Evolutionary conservation across 2,329 filamentous ascomycete species (phyloP), one percentile per base, ranked within the genome.

Genomic region (Phaeosphaeriaceae sp.): DNA sequence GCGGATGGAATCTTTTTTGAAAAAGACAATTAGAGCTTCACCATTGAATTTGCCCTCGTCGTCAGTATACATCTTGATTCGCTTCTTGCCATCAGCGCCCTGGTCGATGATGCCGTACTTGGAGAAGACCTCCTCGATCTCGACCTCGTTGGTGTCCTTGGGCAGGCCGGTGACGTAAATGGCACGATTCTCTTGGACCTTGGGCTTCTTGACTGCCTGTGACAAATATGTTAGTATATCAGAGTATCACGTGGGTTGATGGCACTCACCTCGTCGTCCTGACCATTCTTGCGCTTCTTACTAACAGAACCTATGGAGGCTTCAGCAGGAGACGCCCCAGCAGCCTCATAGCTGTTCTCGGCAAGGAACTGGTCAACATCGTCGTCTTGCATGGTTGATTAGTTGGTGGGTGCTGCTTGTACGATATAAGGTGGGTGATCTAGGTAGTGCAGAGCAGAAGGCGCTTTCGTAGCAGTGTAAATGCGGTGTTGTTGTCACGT

Each of bases 31-130:
- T 26, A 99, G 81, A 2, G 90, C 92, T 69, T 97, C 92, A 52
- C 94, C 94, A 70, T 97, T 97, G 81, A 96, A 96, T 13, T 85
- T 83, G 16, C 92, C 94, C 1, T 87, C 76, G 1, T 88, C 85
- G 69, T 97, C 87, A 16, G 81, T 85, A 76, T 99, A 99, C 73
- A 99, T 85, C 77, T 96, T 97, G 75, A 99, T 93, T 30, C 94
- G 87, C 36, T 91, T 90, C 37, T 86, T 84, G 48, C 90, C 89
- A 64, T 87, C 92, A 67, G 97, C 92, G 58, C 96, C 92, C 74
- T 96, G 90, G 74, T 97, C 92, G 40, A 93, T 91, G 58, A 99
- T 92, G 60, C 97, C 88, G 66, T 85, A 95, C 71, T 90, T 93
- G 40, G 87, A 90, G 77, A 99, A 99, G 21, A 90, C 80, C 18